These are phyloP conservation scores for Hypoxylon sp. DNA, from an alignment of 2,329 filamentous ascomycete genomes.

Conservation along the genomic window DNA sequence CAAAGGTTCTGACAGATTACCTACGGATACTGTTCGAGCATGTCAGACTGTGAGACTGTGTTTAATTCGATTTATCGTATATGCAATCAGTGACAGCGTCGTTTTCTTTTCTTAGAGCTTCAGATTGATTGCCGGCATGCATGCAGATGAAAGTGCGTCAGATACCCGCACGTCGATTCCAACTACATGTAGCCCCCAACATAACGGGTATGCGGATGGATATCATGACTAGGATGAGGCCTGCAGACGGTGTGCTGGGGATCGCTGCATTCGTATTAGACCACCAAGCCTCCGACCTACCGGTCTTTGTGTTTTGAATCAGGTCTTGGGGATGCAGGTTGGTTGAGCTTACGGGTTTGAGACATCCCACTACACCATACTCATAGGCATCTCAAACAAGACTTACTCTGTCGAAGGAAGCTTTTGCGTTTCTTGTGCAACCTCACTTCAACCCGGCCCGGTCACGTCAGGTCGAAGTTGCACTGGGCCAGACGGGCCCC, in stretches of 20 bases:
- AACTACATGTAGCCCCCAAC: neutral
- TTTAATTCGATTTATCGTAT: slow-evolving; percentile 2
- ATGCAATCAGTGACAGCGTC: neutral
- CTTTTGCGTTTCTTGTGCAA: slow-evolving; percentile 20
- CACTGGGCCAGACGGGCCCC: neutral
- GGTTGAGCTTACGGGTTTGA: neutral
- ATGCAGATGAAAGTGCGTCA: neutral
- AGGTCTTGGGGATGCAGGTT: neutral
- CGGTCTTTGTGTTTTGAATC: neutral
- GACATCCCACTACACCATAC: neutral
- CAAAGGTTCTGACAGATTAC: neutral
- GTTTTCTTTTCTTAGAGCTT: slow-evolving; percentile 1
- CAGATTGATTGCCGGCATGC: slow-evolving; percentile 17
- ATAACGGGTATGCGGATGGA: neutral
- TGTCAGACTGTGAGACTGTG: neutral
- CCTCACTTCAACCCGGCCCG: slow-evolving; percentile 12
- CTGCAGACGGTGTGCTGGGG: neutral
- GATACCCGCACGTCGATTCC: neutral
- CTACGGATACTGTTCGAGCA: neutral
- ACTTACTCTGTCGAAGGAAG: slow-evolving; percentile 1
- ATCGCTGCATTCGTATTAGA: neutral
- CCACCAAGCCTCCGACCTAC: neutral
- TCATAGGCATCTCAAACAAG: slow-evolving; percentile 6
- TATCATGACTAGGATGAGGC: neutral
- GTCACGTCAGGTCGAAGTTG: neutral